Base-by-base conservation (phyloP, 164 flowering plant genomes). In the Saururus chinensis region DNA sequence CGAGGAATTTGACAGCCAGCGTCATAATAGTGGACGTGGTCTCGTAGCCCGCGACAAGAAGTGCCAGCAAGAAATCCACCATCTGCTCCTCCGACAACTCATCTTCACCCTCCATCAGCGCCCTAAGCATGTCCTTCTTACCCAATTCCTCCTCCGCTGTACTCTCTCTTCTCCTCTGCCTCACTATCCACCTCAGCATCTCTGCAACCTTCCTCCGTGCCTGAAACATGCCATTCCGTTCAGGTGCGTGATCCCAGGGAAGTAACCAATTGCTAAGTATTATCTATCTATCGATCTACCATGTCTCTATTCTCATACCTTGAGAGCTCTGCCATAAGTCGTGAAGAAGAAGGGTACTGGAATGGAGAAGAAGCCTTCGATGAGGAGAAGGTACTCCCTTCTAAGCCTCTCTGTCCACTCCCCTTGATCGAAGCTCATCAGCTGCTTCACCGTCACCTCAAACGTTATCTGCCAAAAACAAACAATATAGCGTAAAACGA, bases 11-110 rank as follows among this genome's bases (percentile, higher is more conserved):
- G 62, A 93, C 91, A 4, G 96, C 92, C 5, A 90, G 85, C 51
- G 99, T 93, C 95, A 93, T 93, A 66, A 75, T 84, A 24, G 96
- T 93, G 9, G 99, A 93, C 10, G 99, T 90, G 51, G 99, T 90
- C 63, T 90, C 97, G 57, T 93, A 93, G 22, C 96, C 97, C 24
- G 95, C 97, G 9, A 93, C 97, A 11, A 93, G 78, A 51, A 93
- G 62, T n/a, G 96, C 85, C 58, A 92, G 59, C 73, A 93, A 66
- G 77, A 90, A 90, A 76, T 88, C 97, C 16, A 88, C 92, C 0
- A 82, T 85, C 64, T 88, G 76, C 68, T 93, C 99, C 55, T 93
- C 96, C 51, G 92, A 81, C 49, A 93, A 81, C 4, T 77, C 79
- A 37, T 67, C 81, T 11, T 76, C 84, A 17, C 75, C 82, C 24